Evolutionary conservation across 2,329 filamentous ascomycete species (phyloP), one percentile per base, ranked within the genome.

Genomic region (Sporothrix brasiliensis): DNA sequence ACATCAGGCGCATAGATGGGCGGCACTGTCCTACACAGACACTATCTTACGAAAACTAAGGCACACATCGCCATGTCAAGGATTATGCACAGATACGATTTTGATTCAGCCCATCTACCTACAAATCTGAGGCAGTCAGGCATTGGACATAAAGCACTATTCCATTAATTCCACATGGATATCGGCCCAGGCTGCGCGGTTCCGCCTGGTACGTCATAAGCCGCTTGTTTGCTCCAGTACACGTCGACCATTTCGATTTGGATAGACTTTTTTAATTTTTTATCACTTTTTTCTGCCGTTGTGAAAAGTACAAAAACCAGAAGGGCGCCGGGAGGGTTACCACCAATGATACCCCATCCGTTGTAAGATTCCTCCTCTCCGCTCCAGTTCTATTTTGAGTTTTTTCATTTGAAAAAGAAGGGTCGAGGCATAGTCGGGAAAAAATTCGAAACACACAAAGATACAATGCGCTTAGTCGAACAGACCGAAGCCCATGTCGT

Each of bases 401-500:
- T 68, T 30, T 72, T 72, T 66, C 44, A 66, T 60, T 14, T 53
- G 50, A 34, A 34, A 67, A 70, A 65, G 60, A 73, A 53, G 66
- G 65, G 67, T 68, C 69, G 67, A 68, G 67, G 65, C 47, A 67
- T 67, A 50, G 66, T 63, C 39, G 54, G 65, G 56, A 30, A 34
- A 63, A 53, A 53, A 21, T 21, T 2, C 27, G 52, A 60, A 41
- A 69, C 30, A 69, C 27, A 58, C 52, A 39, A 54, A 19, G 44
- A 63, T 68, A 63, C 21, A 60, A 52, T 21, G 30, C 79, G 83
- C 81, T 89, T 90, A 90, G 84, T 90, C 88, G 87, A 90, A 90
- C 76, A 91, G 89, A 87, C 89, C 89, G 85, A 91, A 90, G 78
- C 89, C 88, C 88, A 91, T 91, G 80, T 91, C 89, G 82, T 90